Conservation (phyloP, 176 grass and related monocot species). For the Carex myosuroides region DNA sequence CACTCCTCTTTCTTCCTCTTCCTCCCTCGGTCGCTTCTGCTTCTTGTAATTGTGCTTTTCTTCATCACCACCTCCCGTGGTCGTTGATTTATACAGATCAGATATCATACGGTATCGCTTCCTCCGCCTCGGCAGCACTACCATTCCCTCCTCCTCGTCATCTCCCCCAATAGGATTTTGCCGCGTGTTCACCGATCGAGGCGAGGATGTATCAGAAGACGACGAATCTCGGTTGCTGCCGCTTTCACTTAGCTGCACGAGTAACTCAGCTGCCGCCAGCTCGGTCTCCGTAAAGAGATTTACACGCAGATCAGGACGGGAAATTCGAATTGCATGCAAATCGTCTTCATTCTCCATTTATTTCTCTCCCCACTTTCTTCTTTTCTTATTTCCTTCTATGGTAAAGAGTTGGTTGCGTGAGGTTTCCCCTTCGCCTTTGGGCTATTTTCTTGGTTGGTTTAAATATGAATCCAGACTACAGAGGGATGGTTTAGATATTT, state of each 20-base stretch:
- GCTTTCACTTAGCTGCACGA: constrained; percentile 55
- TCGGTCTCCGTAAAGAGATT: constrained; percentile 49
- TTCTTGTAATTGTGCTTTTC: constrained; percentile 9
- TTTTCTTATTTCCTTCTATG: not conserved
- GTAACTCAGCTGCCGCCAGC: constrained; percentile 46
- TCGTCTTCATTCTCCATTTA: constrained; percentile 6
- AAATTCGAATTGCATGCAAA: not conserved
- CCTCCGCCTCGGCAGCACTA: constrained; percentile 29
- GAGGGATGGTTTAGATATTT: not conserved
- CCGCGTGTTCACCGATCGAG: constrained; percentile 31
- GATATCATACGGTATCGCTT: constrained; percentile 37
- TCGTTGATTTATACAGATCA: constrained; percentile 43
- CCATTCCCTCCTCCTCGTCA: not conserved
- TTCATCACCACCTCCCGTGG: constrained; percentile 10
- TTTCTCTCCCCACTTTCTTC: not conserved
- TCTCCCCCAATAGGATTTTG: not conserved
- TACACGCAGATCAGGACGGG: not conserved
- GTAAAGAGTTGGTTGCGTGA: constrained; percentile 4
- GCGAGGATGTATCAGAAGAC: constrained; percentile 10
- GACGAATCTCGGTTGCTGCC: not conserved
- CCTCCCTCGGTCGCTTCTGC: not conserved
- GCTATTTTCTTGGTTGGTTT: not conserved
- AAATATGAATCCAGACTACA: not conserved
- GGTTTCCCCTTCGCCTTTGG: not conserved
- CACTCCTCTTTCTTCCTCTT: constrained; percentile 9